Conservation (phyloP, 805 yeast species). For the Kluyveromyces wickerhamii region DNA sequence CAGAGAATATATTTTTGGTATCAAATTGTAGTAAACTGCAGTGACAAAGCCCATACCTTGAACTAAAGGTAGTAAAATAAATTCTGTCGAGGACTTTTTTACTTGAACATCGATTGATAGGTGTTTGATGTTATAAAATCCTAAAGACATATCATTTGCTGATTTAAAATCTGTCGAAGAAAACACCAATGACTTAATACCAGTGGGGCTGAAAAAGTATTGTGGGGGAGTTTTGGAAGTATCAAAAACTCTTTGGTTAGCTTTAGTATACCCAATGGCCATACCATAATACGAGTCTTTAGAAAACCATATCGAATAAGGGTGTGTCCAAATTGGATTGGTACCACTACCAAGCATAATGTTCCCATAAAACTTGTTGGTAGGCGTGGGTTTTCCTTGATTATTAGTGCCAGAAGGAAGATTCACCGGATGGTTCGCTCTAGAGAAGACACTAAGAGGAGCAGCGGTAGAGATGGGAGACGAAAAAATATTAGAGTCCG, state of each 20-base stretch:
- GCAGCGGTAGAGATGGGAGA: conserved; percentile 34
- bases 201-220: conserved; percentile 62
- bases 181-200: conserved; percentile 50
- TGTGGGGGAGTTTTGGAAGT: conserved; percentile 46
- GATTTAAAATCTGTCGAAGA: conserved; percentile 37
- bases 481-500: conserved; percentile 7
- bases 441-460: conserved; percentile 40
- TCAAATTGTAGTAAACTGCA: conserved; percentile 46
- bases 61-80: conserved; percentile 50
- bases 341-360: conserved; percentile 58
- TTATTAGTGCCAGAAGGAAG: conserved; percentile 11
- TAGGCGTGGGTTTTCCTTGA: conserved; percentile 43
- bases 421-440: conserved; percentile 32
- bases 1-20: conserved; percentile 48
- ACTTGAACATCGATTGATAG: conserved; percentile 29
- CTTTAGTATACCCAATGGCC: conserved; percentile 57
- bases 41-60: conserved; percentile 84
- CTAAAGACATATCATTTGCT: conserved; percentile 19
- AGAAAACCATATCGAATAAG: conserved; percentile 66
- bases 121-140: conserved; percentile 26
- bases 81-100: conserved; percentile 28
- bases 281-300: conserved; percentile 48
- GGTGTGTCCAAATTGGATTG: conserved; percentile 73
- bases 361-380: conserved; percentile 76
- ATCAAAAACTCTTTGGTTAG: conserved; percentile 58